Percentiles rank a stretch among this genome's conserved stretches.
These are phyloP conservation scores for Fusarium brachygibbosum DNA, from an alignment of 2,329 filamentous ascomycete genomes.

Conservation along the genomic window DNA sequence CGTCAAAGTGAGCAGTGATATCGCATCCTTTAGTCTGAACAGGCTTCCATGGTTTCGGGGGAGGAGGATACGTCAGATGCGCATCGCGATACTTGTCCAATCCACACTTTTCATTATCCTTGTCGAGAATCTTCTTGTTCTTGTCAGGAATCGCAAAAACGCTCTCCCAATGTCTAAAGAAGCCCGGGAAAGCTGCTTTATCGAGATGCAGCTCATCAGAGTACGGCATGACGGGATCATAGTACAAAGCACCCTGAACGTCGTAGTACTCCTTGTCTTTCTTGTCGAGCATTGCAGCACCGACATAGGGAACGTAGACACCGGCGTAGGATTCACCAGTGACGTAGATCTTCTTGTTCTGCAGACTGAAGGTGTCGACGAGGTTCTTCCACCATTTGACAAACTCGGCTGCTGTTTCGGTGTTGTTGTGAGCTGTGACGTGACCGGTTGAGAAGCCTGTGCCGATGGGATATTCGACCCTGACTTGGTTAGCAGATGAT, in stretches of 20 bases:
- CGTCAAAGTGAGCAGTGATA: constrained; percentile 19
- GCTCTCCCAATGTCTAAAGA: constrained; percentile 25
- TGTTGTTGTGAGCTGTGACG: constrained; percentile 24
- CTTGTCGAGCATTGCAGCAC: constrained; percentile 19
- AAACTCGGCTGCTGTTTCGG: constrained; percentile 18
- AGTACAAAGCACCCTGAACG: constrained; percentile 22
- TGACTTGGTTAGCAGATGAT: accelerated
- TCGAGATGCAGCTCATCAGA: constrained; percentile 9
- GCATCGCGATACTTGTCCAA: constrained; percentile 22
- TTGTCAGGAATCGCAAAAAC: constrained; percentile 26
- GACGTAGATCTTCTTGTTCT: constrained; percentile 18
- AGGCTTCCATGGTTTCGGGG: constrained; percentile 8
- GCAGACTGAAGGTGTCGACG: constrained; percentile 6
- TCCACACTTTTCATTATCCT: constrained; percentile 23
- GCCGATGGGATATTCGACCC: constrained; percentile 27
- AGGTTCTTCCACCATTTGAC: constrained; percentile 27
- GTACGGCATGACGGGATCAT: constrained; percentile 28
- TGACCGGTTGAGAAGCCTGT: constrained; percentile 18
- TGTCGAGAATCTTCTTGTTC: constrained; percentile 29
- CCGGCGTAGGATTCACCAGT: constrained; percentile 24
- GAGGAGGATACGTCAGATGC: constrained; percentile 18
- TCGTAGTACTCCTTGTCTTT: constrained; percentile 20
- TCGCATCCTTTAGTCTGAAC: constrained; percentile 23
- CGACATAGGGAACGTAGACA: constrained; percentile 22
- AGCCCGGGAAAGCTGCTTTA: constrained; percentile 14